Evolutionary conservation across 228 moss, liverwort and hornwort species (phyloP).

Genomic region (Sphagnum magellanicum): DNA sequence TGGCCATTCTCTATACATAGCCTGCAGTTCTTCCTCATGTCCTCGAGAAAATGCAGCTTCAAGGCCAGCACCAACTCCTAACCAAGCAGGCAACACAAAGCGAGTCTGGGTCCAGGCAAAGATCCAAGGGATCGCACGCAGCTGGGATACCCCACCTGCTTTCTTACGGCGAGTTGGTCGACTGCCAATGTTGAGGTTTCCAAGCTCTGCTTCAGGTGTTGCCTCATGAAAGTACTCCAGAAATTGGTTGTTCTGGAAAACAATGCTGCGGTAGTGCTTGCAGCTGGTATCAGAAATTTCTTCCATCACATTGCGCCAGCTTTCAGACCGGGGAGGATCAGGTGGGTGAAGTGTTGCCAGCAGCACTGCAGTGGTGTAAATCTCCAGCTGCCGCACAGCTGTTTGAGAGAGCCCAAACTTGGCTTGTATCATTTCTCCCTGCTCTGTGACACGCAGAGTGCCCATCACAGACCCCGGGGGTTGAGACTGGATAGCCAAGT

Average conservation of each 20-base stretch:
- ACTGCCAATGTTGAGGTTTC: conserved; percentile 88
- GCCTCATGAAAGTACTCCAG: conserved; percentile 87
- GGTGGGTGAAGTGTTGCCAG: conserved; percentile 84
- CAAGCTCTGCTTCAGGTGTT: conserved; percentile 80
- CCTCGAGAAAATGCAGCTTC: conserved; percentile 60
- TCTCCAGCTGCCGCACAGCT: conserved; percentile 76
- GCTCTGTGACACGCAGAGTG: conserved; percentile 70
- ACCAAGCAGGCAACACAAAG: conserved; percentile 80
- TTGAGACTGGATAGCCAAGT: conserved; percentile 85
- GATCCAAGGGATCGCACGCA: conserved; percentile 87
- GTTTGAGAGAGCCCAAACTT: conserved; percentile 84
- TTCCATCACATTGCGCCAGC: conserved; percentile 85
- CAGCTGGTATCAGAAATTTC: conserved; percentile 70
- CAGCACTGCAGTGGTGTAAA: conserved; percentile 81
- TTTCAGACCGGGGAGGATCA: conserved; percentile 66
- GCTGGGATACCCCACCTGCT: conserved; percentile 60
- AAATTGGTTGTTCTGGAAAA: conserved; percentile 67
- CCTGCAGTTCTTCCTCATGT: conserved; percentile 64
- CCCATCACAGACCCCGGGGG: conserved; percentile 88
- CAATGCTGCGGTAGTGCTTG: conserved; percentile 65
- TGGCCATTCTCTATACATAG: conserved; percentile 93
- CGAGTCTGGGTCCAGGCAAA: conserved; percentile 92
- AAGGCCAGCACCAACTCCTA: conserved; percentile 75
- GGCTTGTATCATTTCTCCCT: conserved; percentile 89
- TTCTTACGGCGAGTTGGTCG: conserved; percentile 81